Conservation (phyloP, 139 green algal species). For the Micromonas pusilla region DNA sequence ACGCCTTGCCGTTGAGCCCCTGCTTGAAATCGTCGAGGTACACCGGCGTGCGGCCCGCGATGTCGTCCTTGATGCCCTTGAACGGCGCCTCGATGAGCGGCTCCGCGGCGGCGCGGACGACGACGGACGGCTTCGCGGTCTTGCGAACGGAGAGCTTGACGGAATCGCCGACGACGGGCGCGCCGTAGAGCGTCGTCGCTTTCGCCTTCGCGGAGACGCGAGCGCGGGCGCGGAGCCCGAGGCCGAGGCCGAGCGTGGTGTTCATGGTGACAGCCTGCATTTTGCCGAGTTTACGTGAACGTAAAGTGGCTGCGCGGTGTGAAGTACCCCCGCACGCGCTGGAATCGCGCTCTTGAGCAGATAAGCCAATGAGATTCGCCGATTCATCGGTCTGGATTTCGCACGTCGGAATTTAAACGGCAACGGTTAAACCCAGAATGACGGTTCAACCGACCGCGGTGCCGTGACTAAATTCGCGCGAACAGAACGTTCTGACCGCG, state of each 20-base stretch:
- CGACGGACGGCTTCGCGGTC: background rate
- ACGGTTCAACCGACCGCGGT: no score
- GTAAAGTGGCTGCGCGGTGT: no score
- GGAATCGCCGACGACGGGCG: background rate
- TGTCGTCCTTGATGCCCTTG: background rate
- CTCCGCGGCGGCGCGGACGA: background rate
- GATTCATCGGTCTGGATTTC: no score
- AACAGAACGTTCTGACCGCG: no score
- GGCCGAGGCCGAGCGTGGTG: background rate
- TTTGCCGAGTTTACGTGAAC: background rate
- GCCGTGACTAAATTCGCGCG: no score
- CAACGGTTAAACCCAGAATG: no score
- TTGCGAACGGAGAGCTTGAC: background rate
- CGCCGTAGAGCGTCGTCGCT: background rate
- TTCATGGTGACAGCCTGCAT: background rate
- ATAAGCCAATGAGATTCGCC: no score
- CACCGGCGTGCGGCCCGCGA: background rate
- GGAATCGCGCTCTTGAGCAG: no score
- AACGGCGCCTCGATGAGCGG: background rate
- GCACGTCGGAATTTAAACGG: no score
- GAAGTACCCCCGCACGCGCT: no score
- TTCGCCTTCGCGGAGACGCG: background rate
- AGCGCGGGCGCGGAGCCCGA: background rate
- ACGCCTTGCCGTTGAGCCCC: background rate
- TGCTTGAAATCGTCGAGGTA: background rate